Evolutionary conservation across 129 eudicot genomes (phyloP).

Genomic region (Saussurea involucrata): DNA sequence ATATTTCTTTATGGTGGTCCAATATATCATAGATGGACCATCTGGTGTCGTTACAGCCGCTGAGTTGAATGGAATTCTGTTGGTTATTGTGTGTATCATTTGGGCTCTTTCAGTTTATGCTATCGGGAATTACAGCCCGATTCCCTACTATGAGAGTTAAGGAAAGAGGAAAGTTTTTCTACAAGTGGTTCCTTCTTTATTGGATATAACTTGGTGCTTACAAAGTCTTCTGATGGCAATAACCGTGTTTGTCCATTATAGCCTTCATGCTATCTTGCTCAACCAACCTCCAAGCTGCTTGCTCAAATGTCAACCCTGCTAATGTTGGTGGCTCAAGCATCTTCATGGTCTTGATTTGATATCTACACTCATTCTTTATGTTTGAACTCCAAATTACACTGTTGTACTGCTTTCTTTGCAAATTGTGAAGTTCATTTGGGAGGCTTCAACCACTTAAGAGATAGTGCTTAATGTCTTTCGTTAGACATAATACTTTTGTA

Average conservation of each 20-base stretch:
- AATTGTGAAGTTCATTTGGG: too few relatives aligned
- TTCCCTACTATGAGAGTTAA: conserved; percentile 29
- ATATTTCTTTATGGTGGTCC: too few relatives aligned
- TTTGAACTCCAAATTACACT: too few relatives aligned
- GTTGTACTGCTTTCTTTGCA: too few relatives aligned
- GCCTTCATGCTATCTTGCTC: conserved; percentile 99
- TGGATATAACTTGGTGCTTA: neutral
- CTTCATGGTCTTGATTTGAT: too few relatives aligned
- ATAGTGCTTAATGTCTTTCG: too few relatives aligned
- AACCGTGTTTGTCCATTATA: too few relatives aligned
- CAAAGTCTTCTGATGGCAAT: too few relatives aligned
- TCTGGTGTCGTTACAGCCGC: conserved; percentile 90
- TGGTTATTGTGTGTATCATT: conserved; percentile 51
- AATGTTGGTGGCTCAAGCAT: conserved; percentile 93
- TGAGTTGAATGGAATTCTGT: conserved; percentile 57
- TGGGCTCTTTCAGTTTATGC: conserved; percentile 52
- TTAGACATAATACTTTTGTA: too few relatives aligned
- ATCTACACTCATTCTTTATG: too few relatives aligned
- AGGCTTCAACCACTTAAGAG: too few relatives aligned
- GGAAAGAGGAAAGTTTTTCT: conserved; percentile 30
- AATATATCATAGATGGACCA: conserved; percentile 59
- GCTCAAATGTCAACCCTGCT: conserved; percentile 97
- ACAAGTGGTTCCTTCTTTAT: neutral
- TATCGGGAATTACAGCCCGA: conserved; percentile 19
- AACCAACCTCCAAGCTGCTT: conserved; percentile 97